These are phyloP conservation scores for Phytopythium vexans DNA, from an alignment of 352 stramenopile species.

Conservation along the genomic window DNA sequence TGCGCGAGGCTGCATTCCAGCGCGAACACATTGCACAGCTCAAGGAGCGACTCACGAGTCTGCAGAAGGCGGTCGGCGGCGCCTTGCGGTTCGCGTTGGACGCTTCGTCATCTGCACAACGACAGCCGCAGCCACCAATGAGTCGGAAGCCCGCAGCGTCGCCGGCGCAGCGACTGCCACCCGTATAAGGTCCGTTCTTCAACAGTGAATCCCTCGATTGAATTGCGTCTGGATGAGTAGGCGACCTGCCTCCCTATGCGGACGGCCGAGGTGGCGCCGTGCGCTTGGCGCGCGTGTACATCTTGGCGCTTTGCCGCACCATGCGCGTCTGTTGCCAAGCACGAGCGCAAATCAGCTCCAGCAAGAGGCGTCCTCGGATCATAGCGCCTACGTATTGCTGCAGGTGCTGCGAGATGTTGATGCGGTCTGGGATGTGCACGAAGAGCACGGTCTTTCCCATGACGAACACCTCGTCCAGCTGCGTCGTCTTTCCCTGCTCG, in stretches of 20 bases:
- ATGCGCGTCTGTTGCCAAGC: constrained; percentile 53
- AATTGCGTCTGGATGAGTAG: too few species aligned
- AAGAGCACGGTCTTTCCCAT: constrained; percentile 86
- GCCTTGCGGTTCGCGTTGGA: constrained; percentile 52
- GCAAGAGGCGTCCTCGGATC: background rate
- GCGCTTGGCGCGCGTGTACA: constrained; percentile 79
- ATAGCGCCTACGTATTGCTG: constrained; percentile 64
- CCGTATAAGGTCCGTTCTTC: constrained; percentile 35
- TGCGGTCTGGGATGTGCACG: constrained; percentile 84
- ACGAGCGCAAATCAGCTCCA: background rate
- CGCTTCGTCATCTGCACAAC: constrained; percentile 8
- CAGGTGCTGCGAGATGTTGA: constrained; percentile 78
- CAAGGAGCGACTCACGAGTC: constrained; percentile 48
- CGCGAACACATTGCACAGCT: constrained; percentile 72
- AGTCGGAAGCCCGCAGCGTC: constrained; percentile 28
- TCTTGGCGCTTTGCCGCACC: constrained; percentile 72
- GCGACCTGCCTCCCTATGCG: too few species aligned
- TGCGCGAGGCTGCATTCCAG: constrained; percentile 64
- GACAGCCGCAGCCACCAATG: constrained; percentile 17
- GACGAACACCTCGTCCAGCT: constrained; percentile 84
- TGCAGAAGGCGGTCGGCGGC: constrained; percentile 65
- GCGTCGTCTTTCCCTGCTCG: constrained; percentile 42
- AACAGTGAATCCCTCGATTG: too few species aligned
- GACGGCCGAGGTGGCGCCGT: constrained; percentile 3
- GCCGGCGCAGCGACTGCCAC: constrained; percentile 49